Evolutionary conservation across 2,329 filamentous ascomycete species (phyloP), one percentile per base, ranked within the genome.

Genomic region (Botrytis medusae): DNA sequence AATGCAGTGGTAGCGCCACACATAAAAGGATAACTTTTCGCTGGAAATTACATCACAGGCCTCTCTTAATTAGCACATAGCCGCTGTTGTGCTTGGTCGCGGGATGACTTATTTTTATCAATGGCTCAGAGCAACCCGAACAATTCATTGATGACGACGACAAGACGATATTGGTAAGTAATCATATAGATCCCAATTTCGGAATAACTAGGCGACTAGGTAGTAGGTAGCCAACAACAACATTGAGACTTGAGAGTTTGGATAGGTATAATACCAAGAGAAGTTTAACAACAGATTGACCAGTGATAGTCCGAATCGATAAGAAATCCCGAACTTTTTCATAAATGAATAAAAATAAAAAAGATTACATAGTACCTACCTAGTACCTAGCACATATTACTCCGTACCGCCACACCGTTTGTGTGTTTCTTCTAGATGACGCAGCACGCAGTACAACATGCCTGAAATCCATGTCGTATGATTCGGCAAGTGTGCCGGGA

Each of bases 321-420:
- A 42, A n/a, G 62, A 8, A 9, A 57, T 29, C 51, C 51, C 51
- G 37, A 46, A 4, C n/a, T 34, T 62, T 57, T 57, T 18, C n/a
- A 29, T 14, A 57, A 57, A 29, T 18, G 14, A 18, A 32, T 0
- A 9, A 54, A 29, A 54, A 54, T 3, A 29, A n/a, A 51, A 37
- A 40, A 34, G 48, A 68, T 40, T 42, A 10, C 51, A 54, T 54
- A 18, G 25, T 7, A 8, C 14, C 51, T 7, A 29, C n/a, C 25
- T 29, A 5, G 51, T n/a, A 54, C n/a, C n/a, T 29, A 7, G 51
- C 51, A 57, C 14, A 57, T 32, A 57, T 57, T 57, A 57, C n/a
- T 57, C 51, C 51, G 54, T 72, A 72, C 71, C 63, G 63, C 71
- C 71, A 72, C 71, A 72, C 62, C 71, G 71, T 72, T 72, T 68